phyloP scores from a whole-genome alignment of 768 basidiomycete species.

The Lentinula boryana region DNA sequence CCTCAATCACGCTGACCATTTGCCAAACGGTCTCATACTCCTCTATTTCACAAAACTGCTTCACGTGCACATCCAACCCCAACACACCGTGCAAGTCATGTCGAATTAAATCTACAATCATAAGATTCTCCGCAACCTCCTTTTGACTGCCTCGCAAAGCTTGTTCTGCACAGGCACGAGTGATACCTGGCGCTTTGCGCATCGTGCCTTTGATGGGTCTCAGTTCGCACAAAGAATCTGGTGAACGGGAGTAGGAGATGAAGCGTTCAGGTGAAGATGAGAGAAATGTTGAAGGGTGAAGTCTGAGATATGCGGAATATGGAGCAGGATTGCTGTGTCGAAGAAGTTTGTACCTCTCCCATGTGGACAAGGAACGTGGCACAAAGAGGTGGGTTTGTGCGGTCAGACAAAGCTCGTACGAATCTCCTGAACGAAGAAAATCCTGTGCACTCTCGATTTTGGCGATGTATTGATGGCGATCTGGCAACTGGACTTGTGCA shows the following conservation, averaged over 20 bases:
- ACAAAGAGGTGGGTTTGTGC: slow-evolving; percentile 58
- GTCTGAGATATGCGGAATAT: slow-evolving; percentile 74
- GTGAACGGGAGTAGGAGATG: slow-evolving; percentile 69
- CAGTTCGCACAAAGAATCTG: slow-evolving; percentile 64
- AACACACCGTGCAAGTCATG: slow-evolving; percentile 86
- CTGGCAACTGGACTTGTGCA: slow-evolving; percentile 41
- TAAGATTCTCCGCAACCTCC: slow-evolving; percentile 94
- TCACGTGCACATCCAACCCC: slow-evolving; percentile 76
- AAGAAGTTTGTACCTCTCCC: slow-evolving; percentile 70
- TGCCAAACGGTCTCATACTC: slow-evolving; percentile 95
- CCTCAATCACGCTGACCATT: slow-evolving; percentile 90
- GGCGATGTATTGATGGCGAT: slow-evolving; percentile 54
- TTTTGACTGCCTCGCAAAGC: slow-evolving; percentile 64
- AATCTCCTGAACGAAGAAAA: slow-evolving; percentile 75
- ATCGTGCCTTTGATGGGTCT: slow-evolving; percentile 95
- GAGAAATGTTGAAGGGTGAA: slow-evolving; percentile 71
- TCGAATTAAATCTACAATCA: slow-evolving; percentile 96
- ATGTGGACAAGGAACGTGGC: slow-evolving; percentile 45
- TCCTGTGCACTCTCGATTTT: slow-evolving; percentile 70
- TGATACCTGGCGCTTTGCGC: slow-evolving; percentile 60
- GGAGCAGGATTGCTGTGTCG: slow-evolving; percentile 82
- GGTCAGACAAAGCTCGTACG: slow-evolving; percentile 91
- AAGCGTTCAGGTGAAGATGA: slow-evolving; percentile 93
- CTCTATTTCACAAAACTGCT: slow-evolving; percentile 82
- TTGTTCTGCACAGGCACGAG: slow-evolving; percentile 60